phyloP scores from a whole-genome alignment of 371 early-diverging fungal species.

The Amoeboaphelidium protococcarum region DNA sequence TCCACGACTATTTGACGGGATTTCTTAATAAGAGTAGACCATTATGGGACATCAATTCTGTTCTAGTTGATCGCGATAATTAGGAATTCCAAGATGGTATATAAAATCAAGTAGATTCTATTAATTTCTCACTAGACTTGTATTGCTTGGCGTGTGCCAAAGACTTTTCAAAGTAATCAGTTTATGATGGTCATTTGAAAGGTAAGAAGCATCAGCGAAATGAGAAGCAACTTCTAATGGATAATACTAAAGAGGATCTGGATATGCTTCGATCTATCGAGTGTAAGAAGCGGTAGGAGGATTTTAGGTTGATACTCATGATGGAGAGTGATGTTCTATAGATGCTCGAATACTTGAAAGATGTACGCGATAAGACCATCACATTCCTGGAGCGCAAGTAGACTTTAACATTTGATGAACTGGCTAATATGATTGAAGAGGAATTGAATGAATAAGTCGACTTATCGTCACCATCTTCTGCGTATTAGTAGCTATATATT shows the following conservation, averaged over 20 bases:
- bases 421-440: constrained; percentile 6
- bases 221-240: constrained; percentile 18
- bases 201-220: constrained; percentile 75
- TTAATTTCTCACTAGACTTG: constrained; percentile 16
- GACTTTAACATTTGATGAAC: constrained; percentile 67
- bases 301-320: no score
- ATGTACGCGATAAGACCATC: constrained; percentile 44
- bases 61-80: no score
- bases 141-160: constrained; percentile 61
- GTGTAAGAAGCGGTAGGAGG: no score
- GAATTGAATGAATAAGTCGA: not conserved
- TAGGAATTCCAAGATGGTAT: no score
- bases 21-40: no score
- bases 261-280: no score
- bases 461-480: not conserved
- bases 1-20: no score
- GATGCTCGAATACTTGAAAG: no score
- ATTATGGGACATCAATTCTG: no score
- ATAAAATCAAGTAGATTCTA: constrained; percentile 13
- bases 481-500: not conserved
- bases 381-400: constrained; percentile 76
- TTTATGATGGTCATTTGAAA: constrained; percentile 54
- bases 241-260: constrained; percentile 2
- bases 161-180: constrained; percentile 52
- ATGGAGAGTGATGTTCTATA: no score